Conservation (phyloP, 495 filamentous ascomycete species). For the Choiromyces venosus region DNA sequence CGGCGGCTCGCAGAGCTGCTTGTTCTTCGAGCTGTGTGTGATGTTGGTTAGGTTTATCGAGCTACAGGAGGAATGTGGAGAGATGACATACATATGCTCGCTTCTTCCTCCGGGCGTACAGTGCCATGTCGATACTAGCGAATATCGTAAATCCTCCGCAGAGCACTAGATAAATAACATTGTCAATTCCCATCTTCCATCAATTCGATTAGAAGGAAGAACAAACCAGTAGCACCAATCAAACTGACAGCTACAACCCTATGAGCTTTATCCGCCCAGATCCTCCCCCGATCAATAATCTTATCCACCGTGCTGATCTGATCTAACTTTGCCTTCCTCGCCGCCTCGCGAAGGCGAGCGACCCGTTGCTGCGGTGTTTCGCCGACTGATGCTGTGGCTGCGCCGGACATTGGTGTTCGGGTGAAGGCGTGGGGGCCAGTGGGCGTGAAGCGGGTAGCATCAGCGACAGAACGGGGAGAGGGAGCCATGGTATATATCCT, state of each 20-base stretch:
- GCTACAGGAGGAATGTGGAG: not conserved
- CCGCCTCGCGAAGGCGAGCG: constrained; percentile 73
- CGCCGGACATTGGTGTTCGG: constrained; percentile 28
- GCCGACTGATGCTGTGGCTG: constrained; percentile 42
- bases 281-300: constrained; percentile 60
- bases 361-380: constrained; percentile 92
- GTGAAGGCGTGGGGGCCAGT: constrained; percentile 81
- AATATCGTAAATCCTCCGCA: constrained; percentile 69
- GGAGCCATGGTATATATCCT: constrained; percentile 47
- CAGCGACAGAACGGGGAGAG: constrained; percentile 71
- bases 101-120: constrained; percentile 70
- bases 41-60: not conserved
- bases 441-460: constrained; percentile 93
- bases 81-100: constrained; percentile 21
- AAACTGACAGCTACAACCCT: constrained; percentile 66
- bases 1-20: not conserved
- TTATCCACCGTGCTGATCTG: constrained; percentile 59
- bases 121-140: constrained; percentile 76
- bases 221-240: constrained; percentile 73
- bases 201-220: not conserved
- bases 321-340: constrained; percentile 61
- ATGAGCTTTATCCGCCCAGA: constrained; percentile 78
- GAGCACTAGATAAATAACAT: constrained; percentile 51
- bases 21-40: constrained; percentile 33
- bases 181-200: constrained; percentile 22